Evolutionary conservation across 108 stramenopile genomes (phyloP).

Genomic region (Cyclotella atomus): DNA sequence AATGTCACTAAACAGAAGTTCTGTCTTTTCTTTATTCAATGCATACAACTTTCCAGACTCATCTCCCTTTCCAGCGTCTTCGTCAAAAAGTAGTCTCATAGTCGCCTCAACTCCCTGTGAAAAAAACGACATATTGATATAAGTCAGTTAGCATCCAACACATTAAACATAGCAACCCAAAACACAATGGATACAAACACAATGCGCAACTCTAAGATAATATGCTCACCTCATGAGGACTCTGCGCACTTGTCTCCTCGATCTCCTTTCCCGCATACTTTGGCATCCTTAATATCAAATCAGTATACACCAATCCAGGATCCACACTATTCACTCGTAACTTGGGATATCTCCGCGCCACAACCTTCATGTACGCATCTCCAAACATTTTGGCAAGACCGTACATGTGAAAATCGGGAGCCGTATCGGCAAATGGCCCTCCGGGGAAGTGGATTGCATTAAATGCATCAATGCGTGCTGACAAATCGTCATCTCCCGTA

Average conservation of each 20-base stretch:
- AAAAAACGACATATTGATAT: neutral
- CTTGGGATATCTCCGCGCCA: slow-evolving; percentile 26
- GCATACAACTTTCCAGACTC: slow-evolving; percentile 39
- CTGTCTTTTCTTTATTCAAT: slow-evolving; percentile 25
- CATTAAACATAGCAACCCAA: too few relatives aligned
- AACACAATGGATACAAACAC: too few relatives aligned
- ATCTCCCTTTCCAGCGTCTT: slow-evolving; percentile 20
- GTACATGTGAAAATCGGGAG: slow-evolving; percentile 54
- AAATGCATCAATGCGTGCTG: slow-evolving; percentile 31
- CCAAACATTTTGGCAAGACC: slow-evolving; percentile 54
- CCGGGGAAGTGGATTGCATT: slow-evolving; percentile 36
- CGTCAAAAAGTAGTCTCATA: slow-evolving; percentile 45
- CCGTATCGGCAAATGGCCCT: slow-evolving; percentile 44
- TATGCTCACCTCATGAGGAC: slow-evolving; percentile 26
- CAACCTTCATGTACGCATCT: slow-evolving; percentile 36
- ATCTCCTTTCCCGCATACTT: slow-evolving; percentile 30
- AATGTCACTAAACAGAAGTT: slow-evolving; percentile 32
- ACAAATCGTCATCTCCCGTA: neutral
- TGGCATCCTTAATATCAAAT: slow-evolving; percentile 45
- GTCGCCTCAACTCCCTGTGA: slow-evolving; percentile 29
- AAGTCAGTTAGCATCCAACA: neutral
- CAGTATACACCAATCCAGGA: slow-evolving; percentile 50
- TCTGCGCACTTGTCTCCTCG: slow-evolving; percentile 39
- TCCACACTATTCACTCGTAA: slow-evolving; percentile 34
- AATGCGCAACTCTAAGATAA: too few relatives aligned